Evolutionary conservation across 2,329 filamentous ascomycete genomes (phyloP).

Genomic region (Capronia coronata): DNA sequence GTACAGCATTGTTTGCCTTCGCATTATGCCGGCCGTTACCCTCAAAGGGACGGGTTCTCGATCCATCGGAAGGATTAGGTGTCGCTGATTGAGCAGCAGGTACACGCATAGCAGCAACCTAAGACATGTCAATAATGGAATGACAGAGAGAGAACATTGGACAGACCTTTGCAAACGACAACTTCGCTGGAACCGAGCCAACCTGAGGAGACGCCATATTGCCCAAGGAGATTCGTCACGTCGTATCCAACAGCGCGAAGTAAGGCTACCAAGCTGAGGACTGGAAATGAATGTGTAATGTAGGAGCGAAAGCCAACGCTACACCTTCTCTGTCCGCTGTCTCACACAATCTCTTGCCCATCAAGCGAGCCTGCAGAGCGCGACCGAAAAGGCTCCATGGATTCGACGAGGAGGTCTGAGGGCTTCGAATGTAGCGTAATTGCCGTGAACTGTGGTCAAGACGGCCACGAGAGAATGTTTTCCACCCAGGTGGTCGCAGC

Average conservation of each 20-base stretch:
- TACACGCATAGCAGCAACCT: constrained; percentile 42
- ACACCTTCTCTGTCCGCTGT: constrained; percentile 11
- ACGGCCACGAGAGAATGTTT: not conserved
- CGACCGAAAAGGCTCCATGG: constrained; percentile 27
- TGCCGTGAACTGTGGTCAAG: constrained; percentile 2
- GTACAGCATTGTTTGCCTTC: not conserved
- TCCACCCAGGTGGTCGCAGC: not conserved
- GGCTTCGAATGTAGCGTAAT: not conserved
- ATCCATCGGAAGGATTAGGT: constrained; percentile 20
- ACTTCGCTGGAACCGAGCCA: constrained; percentile 41
- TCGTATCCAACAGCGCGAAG: constrained; percentile 26
- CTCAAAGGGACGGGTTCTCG: constrained; percentile 20
- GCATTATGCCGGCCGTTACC: constrained; percentile 5
- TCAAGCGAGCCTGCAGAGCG: constrained; percentile 22
- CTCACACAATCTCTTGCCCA: constrained; percentile 26
- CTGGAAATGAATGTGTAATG: constrained; percentile 19
- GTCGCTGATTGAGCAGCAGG: constrained; percentile 20
- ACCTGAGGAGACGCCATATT: constrained; percentile 29
- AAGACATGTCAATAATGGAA: constrained; percentile 27
- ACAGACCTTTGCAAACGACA: constrained; percentile 71
- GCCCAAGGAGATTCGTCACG: constrained; percentile 28
- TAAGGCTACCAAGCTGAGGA: constrained; percentile 22
- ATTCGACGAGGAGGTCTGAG: constrained; percentile 12
- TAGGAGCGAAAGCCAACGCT: constrained; percentile 14
- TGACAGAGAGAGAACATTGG: not conserved